These are phyloP conservation scores for Carex kokanica DNA, from an alignment of 176 grass and related monocot genomes.

Conservation along the genomic window DNA sequence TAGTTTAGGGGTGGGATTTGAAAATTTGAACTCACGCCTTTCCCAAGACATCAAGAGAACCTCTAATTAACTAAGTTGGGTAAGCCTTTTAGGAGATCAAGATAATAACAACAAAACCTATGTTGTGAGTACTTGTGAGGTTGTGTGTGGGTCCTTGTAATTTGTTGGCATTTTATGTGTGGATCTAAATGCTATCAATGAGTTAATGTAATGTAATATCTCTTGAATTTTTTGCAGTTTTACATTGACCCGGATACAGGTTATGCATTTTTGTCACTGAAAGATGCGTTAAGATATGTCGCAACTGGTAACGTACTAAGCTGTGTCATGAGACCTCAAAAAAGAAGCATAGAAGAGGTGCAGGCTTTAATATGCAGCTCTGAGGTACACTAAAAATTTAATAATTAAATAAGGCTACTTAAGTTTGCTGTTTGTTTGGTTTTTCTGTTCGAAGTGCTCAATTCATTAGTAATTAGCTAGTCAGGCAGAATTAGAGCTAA, in stretches of 20 bases:
- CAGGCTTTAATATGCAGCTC: slow-evolving; percentile 8
- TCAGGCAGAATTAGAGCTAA: neutral
- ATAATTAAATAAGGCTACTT: neutral
- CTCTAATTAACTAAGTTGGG: neutral
- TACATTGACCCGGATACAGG: slow-evolving; percentile 13
- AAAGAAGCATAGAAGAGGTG: slow-evolving; percentile 18
- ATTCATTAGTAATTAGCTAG: slow-evolving; percentile 1
- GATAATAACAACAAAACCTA: neutral
- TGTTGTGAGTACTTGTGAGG: neutral
- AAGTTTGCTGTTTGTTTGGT: neutral
- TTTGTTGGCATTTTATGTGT: neutral
- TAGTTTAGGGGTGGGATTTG: neutral
- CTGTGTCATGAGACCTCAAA: slow-evolving; percentile 7
- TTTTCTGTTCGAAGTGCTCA: neutral
- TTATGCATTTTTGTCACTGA: slow-evolving; percentile 8
- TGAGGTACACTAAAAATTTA: neutral
- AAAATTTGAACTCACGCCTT: neutral
- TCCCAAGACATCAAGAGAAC: neutral
- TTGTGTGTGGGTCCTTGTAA: neutral
- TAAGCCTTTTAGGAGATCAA: neutral
- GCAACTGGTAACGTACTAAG: slow-evolving; percentile 12
- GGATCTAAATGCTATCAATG: neutral
- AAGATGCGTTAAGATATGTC: slow-evolving; percentile 24
- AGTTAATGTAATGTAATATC: neutral
- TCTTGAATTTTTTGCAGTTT: slow-evolving; percentile 16